A percentile compares a stretch with the other conserved stretches of the same genome.
Evolutionary conservation across 2,329 filamentous ascomycete genomes (phyloP).

Genomic region (Dothideomycetes sp.): DNA sequence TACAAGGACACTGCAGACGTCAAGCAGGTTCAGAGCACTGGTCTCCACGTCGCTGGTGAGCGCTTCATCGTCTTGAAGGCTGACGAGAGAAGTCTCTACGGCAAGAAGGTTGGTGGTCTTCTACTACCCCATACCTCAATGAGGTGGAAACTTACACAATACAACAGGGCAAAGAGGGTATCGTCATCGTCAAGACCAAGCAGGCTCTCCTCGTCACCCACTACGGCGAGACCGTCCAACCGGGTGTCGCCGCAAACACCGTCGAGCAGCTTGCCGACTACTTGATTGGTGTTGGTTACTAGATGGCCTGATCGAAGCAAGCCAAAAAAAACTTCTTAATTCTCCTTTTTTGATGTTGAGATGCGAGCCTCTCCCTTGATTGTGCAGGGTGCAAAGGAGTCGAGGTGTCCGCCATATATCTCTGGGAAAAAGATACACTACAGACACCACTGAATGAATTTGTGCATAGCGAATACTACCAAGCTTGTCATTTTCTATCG

Average conservation of each 20-base stretch:
- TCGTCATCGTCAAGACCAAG: constrained; percentile 76
- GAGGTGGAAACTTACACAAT: constrained; percentile 3
- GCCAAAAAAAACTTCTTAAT: neutral
- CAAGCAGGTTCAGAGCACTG: constrained; percentile 60
- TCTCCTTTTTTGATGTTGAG: constrained; percentile 1
- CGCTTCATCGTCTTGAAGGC: constrained; percentile 70
- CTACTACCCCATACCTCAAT: neutral
- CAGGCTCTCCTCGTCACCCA: constrained; percentile 84
- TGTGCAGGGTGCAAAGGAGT: constrained; percentile 9
- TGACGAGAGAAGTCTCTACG: constrained; percentile 73
- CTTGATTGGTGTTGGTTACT: constrained; percentile 71
- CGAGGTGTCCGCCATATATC: neutral
- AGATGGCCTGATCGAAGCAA: too few relatives aligned
- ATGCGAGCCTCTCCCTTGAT: constrained; percentile 10
- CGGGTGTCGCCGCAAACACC: constrained; percentile 65
- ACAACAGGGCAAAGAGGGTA: constrained; percentile 63
- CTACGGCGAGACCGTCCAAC: constrained; percentile 65
- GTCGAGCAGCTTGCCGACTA: constrained; percentile 84
- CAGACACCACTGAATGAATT: neutral
- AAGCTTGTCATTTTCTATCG: constrained; percentile 5
- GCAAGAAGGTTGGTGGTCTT: constrained; percentile 58
- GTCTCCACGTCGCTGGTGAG: constrained; percentile 65
- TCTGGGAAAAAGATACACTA: neutral
- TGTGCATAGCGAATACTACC: constrained; percentile 13
- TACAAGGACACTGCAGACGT: constrained; percentile 47